Conservation (phyloP, 495 filamentous ascomycete species). For the Endocarpon pusillum region DNA sequence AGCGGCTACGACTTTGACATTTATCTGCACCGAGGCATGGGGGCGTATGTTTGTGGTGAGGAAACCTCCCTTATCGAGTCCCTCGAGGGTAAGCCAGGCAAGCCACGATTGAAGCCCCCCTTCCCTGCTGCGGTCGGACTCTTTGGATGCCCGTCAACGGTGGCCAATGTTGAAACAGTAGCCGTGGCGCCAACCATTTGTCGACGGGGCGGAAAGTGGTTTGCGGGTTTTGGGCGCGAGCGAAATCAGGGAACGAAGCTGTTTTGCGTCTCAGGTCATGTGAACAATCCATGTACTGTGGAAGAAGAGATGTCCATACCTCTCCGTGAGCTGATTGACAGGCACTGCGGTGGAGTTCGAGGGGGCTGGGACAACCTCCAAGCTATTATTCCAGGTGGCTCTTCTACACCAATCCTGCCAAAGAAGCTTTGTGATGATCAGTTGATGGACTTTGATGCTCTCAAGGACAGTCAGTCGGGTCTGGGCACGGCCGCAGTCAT, state of each 20-base stretch:
- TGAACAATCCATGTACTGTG: slow-evolving; percentile 95
- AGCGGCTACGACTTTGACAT: slow-evolving; percentile 97
- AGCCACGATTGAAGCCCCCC: slow-evolving; percentile 93
- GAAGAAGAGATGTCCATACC: slow-evolving; percentile 99
- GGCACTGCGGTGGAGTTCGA: slow-evolving; percentile 88
- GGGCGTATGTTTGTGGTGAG: slow-evolving; percentile 94
- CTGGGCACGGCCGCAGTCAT: slow-evolving; percentile 97
- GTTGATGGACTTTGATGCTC: slow-evolving; percentile 95
- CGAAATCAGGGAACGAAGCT: slow-evolving; percentile 94
- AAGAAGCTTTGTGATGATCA: slow-evolving; percentile 78
- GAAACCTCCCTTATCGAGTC: slow-evolving; percentile 97
- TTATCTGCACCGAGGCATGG: slow-evolving; percentile 89
- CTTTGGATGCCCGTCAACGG: slow-evolving; percentile 93
- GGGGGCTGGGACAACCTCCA: slow-evolving; percentile 97
- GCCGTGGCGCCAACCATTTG: slow-evolving; percentile 93
- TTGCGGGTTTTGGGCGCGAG: slow-evolving; percentile 81
- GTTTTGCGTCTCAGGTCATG: slow-evolving; percentile 95
- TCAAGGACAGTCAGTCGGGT: slow-evolving; percentile 94
- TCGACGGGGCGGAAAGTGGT: slow-evolving; percentile 83
- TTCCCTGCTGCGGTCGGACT: slow-evolving; percentile 95
- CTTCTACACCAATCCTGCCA: slow-evolving; percentile 87
- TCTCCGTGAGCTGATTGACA: slow-evolving; percentile 85
- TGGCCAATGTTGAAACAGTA: slow-evolving; percentile 94
- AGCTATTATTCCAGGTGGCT: slow-evolving; percentile 89
- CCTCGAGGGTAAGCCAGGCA: slow-evolving; percentile 93